Evolutionary conservation across 805 yeast species (phyloP), one percentile per base, ranked within the genome.

Genomic region (Brettanomyces naardenensis): DNA sequence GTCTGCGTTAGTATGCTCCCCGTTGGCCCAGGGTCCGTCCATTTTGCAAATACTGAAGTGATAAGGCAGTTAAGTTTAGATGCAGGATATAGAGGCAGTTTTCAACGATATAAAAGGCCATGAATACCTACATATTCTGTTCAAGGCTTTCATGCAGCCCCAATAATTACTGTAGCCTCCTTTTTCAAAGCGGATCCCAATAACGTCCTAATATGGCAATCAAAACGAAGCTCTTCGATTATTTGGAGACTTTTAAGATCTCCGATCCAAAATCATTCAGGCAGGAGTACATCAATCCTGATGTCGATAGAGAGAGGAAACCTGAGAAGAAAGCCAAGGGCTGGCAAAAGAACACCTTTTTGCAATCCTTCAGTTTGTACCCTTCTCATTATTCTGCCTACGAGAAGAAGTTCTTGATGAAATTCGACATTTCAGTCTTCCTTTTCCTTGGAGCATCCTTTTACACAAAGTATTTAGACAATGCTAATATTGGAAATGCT

Each of bases 391-490:
- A 48, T 28, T 40, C 45, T 18, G 13, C 41, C 1, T 45, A 43
- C 31, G 51, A 47, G 25, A 41, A 37, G 18, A 39, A 41, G 15
- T 41, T 41, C 26, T 31, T 47, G 11, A n/a, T 43, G 21, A 47
- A 43, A 20, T 35, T 43, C 35, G 51, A 47, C 19, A 17, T 35
- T n/a, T 35, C 33, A 4, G 37, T 47, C 9, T 30, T 48, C 9
- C 29, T 46, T 5, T 48, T 48, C 30, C 29, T 48, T 4, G 62
- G 69, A 44, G 53, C 66, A 27, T 47, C 63, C 2, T 68, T 67
- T 44, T 67, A 69, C 64, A 66, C 68, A 40, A 78, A 77, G 45
- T 78, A 75, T 51, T 63, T 79, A 23, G 84, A 78, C 53, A 64
- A 78, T 47, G 62, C 72, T 13, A 76, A 75, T 38, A 55, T 75